phyloP scores from a whole-genome alignment of 805 yeast genomes.

The Wickerhamiella siamensis region DNA sequence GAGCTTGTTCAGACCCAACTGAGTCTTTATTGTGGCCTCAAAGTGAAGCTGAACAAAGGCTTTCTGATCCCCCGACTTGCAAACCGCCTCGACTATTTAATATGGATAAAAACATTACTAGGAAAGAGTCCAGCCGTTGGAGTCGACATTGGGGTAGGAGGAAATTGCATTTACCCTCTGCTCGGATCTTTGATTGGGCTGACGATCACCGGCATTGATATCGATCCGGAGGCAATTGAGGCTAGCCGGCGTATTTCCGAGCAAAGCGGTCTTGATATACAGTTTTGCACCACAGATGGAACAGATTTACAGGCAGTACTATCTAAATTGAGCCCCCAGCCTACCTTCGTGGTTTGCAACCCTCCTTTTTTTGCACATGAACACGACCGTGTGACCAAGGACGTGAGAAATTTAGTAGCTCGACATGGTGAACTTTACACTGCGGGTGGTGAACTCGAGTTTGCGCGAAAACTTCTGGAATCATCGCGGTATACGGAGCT shows the following conservation, averaged over 20 bases:
- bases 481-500: slow-evolving; percentile 10
- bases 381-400: slow-evolving; percentile 25
- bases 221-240: slow-evolving; percentile 25
- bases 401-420: slow-evolving; percentile 10
- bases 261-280: slow-evolving; percentile 18
- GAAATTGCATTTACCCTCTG: slow-evolving; percentile 34
- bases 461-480: slow-evolving; percentile 26
- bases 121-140: background rate
- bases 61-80: slow-evolving; percentile 16
- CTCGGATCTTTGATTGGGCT: slow-evolving; percentile 23
- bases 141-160: slow-evolving; percentile 39
- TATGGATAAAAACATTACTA: slow-evolving; percentile 16
- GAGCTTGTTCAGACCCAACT: background rate
- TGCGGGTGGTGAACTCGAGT: slow-evolving; percentile 34
- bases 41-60: slow-evolving; percentile 5
- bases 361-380: slow-evolving; percentile 37
- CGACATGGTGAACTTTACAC: slow-evolving; percentile 29
- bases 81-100: slow-evolving; percentile 20
- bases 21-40: slow-evolving; percentile 7
- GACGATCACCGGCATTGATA: slow-evolving; percentile 32
- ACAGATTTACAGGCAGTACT: background rate
- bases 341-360: slow-evolving; percentile 32
- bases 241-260: slow-evolving; percentile 22
- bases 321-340: background rate
- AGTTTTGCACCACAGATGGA: background rate